Conservation (phyloP, 352 stramenopile species). For the Pythium phragmiticola region DNA sequence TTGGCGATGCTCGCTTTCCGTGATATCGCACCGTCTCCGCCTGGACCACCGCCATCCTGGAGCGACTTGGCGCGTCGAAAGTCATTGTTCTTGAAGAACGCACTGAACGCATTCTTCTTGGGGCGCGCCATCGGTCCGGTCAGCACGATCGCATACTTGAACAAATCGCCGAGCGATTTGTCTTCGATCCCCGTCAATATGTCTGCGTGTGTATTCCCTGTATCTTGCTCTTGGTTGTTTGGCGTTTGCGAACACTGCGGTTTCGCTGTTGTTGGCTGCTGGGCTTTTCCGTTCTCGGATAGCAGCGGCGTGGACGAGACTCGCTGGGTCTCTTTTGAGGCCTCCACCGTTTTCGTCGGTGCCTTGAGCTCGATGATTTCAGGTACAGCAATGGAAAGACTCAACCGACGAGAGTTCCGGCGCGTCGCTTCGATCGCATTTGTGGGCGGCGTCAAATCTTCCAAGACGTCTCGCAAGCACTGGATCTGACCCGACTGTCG, state of each 20-base stretch:
- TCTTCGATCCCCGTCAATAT: constrained; percentile 36
- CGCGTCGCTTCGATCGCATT: constrained; percentile 10
- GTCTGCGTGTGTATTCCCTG: not conserved
- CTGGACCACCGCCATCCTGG: constrained; percentile 6
- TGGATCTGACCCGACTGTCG: constrained; percentile 30
- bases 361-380: not conserved
- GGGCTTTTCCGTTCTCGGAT: not conserved
- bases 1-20: constrained; percentile 17
- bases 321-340: not conserved
- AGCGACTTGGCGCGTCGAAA: constrained; percentile 35
- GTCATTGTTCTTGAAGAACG: constrained; percentile 45
- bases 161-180: constrained; percentile 48
- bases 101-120: constrained; percentile 32
- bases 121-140: constrained; percentile 43
- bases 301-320: not conserved
- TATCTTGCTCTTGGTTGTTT: constrained; percentile 12
- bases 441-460: constrained; percentile 24
- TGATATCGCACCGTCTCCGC: not conserved
- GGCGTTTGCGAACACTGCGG: not conserved
- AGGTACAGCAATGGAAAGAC: not conserved
- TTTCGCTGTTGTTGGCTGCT: not conserved
- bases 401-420: constrained; percentile 11
- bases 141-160: constrained; percentile 73
- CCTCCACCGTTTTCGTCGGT: not conserved
- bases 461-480: constrained; percentile 31